Base-by-base conservation (phyloP, 2,329 filamentous ascomycete species). In the Hypoxylon sp. region DNA sequence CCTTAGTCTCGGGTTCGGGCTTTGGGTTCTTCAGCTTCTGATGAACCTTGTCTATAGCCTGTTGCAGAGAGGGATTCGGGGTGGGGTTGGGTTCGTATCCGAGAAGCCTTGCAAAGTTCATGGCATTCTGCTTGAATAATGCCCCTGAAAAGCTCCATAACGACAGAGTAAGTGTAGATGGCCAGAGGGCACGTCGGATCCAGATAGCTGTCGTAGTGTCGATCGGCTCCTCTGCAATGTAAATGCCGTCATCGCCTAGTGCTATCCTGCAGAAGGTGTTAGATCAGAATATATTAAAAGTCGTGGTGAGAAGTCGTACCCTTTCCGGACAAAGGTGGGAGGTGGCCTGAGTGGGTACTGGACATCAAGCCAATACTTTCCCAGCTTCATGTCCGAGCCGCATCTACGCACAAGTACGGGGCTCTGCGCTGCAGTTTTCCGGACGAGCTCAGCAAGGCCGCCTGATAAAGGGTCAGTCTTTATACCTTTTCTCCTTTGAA, bases 301-400 rank as follows among this genome's bases (percentile, higher is more conserved):
- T 37, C 17, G 6, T 31, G 33, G 8, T 2, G 31, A 66, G 40
- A 37, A 13, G 13, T 37, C 83, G 72, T 85, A 91, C 90, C 89
- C 90, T 54, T 85, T 85, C 64, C 88, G 84, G 66, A 85, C 82
- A 63, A 88, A 90, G 60, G 83, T 84, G 4, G 90, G 89, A 1
- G 90, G 89, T 46, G 89, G 87, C 37, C 80, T 81, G 48, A 80
- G 78, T 0, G 90, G 90, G 69, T 87, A 91, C 55, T 89, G 83
- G 27, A 91, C 81, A 44, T 91, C 85, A 30, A 92, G 81, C 89
- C 89, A 91, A 56, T 81, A 82, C 62, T 84, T 84, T 35, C 81
- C 82, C 31, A 90, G 68, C 40, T 80, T 81, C 54, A 88, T 82
- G 0, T 83, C 79, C 27, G 81, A 81, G 8, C 88, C 88, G 33